Conservation (phyloP, 208 protist genomes). For the Strigomonas culicis region DNA sequence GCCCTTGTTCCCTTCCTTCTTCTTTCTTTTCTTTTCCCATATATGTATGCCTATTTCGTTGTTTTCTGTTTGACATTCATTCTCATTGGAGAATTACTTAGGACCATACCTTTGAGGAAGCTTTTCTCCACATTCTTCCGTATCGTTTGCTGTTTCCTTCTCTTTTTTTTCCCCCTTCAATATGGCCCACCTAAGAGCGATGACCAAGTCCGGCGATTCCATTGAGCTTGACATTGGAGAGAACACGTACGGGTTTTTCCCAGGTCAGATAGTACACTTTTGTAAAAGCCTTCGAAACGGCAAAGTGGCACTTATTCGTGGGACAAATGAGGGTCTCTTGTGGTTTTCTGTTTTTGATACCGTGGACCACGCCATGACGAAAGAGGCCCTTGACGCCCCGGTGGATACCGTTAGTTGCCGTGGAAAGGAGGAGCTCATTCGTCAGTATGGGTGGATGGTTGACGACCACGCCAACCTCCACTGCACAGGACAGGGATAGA, state of each 20-base stretch:
- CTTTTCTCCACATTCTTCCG: no score
- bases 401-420: constrained; percentile 80
- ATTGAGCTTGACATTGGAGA: constrained; percentile 42
- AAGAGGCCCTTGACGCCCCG: constrained; percentile 54
- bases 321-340: constrained; percentile 56
- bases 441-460: constrained; percentile 84
- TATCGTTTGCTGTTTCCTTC: not conserved
- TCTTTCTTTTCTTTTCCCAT: constrained; percentile 2
- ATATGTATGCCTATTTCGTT: not conserved
- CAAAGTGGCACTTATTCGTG: constrained; percentile 78
- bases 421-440: constrained; percentile 79
- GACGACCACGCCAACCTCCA: constrained; percentile 47
- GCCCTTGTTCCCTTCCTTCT: not conserved
- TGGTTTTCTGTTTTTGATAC: constrained; percentile 78
- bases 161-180: not conserved
- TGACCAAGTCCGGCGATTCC: constrained; percentile 54
- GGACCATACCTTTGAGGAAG: no score
- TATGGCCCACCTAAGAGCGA: constrained; percentile 25
- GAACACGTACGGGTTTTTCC: constrained; percentile 52
- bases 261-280: constrained; percentile 84
- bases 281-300: constrained; percentile 85
- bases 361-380: constrained; percentile 37
- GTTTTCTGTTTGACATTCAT: no score
- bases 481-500: no score
- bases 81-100: no score